Evolutionary conservation across 2,329 filamentous ascomycete species (phyloP).

Genomic region (Paecilomyces formosus): DNA sequence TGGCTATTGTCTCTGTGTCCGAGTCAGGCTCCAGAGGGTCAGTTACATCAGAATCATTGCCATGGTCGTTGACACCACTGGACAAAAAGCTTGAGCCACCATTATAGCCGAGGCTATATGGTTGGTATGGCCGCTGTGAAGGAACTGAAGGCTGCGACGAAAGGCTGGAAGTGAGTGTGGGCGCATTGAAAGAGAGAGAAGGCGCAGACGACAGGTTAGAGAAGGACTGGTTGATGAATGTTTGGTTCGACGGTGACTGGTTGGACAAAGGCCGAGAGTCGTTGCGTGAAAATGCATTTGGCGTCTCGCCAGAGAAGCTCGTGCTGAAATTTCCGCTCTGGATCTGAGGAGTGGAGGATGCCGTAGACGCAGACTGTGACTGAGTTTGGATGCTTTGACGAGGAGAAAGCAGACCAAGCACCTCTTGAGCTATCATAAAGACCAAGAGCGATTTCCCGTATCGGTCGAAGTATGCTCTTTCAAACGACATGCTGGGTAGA

Average conservation of each 20-base stretch:
- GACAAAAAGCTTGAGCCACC: not conserved
- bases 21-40: slow-evolving; percentile 26
- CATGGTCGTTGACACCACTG: slow-evolving; percentile 10
- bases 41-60: slow-evolving; percentile 22
- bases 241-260: slow-evolving; percentile 14
- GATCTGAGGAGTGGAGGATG: not conserved
- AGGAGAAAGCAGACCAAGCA: slow-evolving; percentile 17
- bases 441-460: slow-evolving; percentile 30
- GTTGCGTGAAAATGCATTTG: not conserved
- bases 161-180: slow-evolving; percentile 18
- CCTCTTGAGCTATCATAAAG: slow-evolving; percentile 33
- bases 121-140: slow-evolving; percentile 15
- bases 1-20: slow-evolving; percentile 22
- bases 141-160: slow-evolving; percentile 16
- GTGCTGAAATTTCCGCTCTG: not conserved
- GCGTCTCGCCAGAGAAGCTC: not conserved
- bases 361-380: not conserved
- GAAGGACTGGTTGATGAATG: not conserved
- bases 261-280: not conserved
- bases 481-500: slow-evolving; percentile 20
- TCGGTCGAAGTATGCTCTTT: slow-evolving; percentile 29
- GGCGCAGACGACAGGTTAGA: slow-evolving; percentile 10
- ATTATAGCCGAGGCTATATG: slow-evolving; percentile 8
- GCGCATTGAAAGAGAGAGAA: slow-evolving; percentile 23
- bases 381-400: slow-evolving; percentile 1